These are phyloP conservation scores for Gymnopus androsaceus DNA, from an alignment of 1,284 basidiomycete genomes.

Conservation along the genomic window DNA sequence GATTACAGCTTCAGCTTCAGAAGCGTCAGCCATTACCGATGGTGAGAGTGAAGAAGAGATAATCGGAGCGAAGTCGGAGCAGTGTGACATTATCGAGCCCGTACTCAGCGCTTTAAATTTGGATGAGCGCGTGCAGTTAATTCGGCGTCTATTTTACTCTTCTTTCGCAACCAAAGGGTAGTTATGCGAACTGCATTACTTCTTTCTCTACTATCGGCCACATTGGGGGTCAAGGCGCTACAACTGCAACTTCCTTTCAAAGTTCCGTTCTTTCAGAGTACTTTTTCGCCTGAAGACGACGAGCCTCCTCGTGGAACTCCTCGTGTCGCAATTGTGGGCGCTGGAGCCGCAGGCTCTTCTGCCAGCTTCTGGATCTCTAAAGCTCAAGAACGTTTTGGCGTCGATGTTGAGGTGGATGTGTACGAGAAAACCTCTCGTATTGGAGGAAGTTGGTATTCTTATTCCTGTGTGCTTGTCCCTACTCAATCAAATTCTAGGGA, in stretches of 20 bases:
- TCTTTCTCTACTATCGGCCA: conserved; percentile 35
- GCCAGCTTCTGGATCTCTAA: conserved; percentile 87
- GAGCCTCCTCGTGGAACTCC: conserved; percentile 15
- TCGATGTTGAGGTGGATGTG: conserved; percentile 77
- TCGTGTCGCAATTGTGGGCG: conserved; percentile 56
- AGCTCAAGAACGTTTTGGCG: conserved; percentile 66
- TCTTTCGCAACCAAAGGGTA: not conserved
- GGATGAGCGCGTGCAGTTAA: too few species aligned
- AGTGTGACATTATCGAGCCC: too few species aligned
- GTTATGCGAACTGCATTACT: conserved; percentile 25
- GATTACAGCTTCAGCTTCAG: not conserved
- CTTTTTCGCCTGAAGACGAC: conserved; percentile 9
- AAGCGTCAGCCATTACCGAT: conserved; percentile 1
- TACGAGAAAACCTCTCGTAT: conserved; percentile 78
- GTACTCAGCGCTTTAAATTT: too few species aligned
- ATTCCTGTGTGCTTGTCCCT: not conserved
- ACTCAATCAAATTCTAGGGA: conserved; percentile 47
- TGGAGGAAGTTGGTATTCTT: conserved; percentile 74
- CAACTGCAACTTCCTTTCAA: conserved; percentile 63
- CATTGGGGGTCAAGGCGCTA: too few species aligned
- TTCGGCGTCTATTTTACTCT: not conserved
- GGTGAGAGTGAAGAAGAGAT: not conserved
- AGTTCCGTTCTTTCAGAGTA: conserved; percentile 46
- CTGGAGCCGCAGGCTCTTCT: conserved; percentile 83
- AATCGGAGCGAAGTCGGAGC: not conserved